Evolutionary conservation across 176 grass and related monocot genomes (phyloP).

Genomic region (Carex myosuroides): DNA sequence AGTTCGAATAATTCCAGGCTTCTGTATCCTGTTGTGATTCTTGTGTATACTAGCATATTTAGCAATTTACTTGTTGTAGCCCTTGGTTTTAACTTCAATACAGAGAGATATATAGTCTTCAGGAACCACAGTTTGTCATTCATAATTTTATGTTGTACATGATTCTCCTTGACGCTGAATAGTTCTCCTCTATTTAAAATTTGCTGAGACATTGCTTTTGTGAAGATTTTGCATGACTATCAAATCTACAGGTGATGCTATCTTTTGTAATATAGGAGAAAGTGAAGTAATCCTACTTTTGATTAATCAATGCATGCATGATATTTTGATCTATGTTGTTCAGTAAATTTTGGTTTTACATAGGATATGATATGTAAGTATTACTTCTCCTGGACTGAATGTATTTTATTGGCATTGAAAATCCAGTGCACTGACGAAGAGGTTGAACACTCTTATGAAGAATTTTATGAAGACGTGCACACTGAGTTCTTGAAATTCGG

Average conservation of each 20-base stretch:
- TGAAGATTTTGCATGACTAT: conserved; percentile 32
- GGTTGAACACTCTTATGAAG: conserved; percentile 80
- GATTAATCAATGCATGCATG: neutral
- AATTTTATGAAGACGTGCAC: conserved; percentile 99
- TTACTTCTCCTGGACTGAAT: conserved; percentile 24
- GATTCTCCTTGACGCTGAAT: conserved; percentile 59
- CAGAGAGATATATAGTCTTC: neutral
- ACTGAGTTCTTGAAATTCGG: conserved; percentile 96
- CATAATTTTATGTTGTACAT: conserved; percentile 14
- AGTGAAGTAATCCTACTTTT: conserved; percentile 11
- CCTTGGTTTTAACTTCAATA: conserved; percentile 2
- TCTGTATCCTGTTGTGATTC: neutral
- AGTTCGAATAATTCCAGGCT: neutral
- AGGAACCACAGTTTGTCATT: neutral
- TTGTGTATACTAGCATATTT: neutral
- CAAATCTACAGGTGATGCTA: conserved; percentile 56
- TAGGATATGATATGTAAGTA: conserved; percentile 2
- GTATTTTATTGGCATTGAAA: conserved; percentile 27
- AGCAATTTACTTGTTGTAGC: neutral
- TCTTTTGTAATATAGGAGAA: conserved; percentile 7
- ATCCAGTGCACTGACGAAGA: conserved; percentile 94
- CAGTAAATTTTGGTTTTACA: neutral
- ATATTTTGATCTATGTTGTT: neutral
- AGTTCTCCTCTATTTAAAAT: conserved; percentile 32
- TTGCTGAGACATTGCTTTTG: conserved; percentile 35